Evolutionary conservation across 2,329 filamentous ascomycete genomes (phyloP).

Genomic region (Diaporthe eres): DNA sequence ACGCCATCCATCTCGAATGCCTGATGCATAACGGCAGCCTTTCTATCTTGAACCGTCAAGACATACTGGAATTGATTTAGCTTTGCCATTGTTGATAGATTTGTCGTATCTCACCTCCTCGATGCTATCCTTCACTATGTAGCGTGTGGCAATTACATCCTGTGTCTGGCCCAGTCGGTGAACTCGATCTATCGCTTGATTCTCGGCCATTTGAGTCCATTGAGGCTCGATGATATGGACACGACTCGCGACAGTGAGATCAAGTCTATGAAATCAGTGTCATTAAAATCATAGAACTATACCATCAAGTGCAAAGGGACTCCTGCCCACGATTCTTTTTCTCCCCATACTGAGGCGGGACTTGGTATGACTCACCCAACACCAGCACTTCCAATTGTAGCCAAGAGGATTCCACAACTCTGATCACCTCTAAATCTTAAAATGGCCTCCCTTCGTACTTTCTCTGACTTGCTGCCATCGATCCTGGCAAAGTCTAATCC

Average conservation of each 20-base stretch:
- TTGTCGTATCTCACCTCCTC: neutral
- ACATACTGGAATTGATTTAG: neutral
- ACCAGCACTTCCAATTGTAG: constrained; percentile 17
- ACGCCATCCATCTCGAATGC: neutral
- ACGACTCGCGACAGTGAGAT: neutral
- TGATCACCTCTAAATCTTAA: neutral
- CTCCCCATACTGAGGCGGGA: neutral
- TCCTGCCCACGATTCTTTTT: neutral
- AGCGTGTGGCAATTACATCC: constrained; percentile 3
- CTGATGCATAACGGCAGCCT: neutral
- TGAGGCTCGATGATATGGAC: neutral
- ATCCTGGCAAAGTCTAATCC: neutral
- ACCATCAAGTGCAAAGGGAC: too few species aligned
- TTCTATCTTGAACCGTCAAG: constrained; percentile 4
- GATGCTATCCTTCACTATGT: neutral
- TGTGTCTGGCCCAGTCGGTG: neutral
- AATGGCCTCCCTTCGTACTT: neutral
- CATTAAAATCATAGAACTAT: too few species aligned
- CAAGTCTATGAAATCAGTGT: neutral
- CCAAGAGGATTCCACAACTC: neutral
- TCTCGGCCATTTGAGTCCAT: neutral
- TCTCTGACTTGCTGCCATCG: neutral
- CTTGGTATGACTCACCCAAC: neutral
- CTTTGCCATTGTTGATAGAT: neutral
- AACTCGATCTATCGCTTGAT: neutral